Evolutionary conservation across 441 rosid genomes (phyloP), one percentile per base, ranked within the genome.

Genomic region (Hura crepitans): DNA sequence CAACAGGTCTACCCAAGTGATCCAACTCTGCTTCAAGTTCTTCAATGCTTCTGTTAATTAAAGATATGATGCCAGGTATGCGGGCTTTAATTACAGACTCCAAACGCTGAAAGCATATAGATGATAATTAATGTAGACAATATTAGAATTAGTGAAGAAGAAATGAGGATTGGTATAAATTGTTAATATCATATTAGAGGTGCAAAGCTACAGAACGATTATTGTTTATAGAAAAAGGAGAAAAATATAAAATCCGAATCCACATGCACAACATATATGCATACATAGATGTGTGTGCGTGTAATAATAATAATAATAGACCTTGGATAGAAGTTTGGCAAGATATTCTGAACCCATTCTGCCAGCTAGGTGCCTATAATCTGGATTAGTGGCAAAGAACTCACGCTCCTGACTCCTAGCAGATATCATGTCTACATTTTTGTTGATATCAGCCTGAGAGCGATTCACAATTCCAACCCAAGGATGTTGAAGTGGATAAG

Each of bases 391-490:
- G 54, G 81, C 85, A 82, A 89, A 89, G 68, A 82, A 86, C 63
- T 89, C 86, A 0, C 58, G 74, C 82, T 87, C 92, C 75, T 72
- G 84, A 54, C 67, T 67, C 66, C 91, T 81, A 56, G 93, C 91
- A 75, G 80, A 81, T 71, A 78, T 78, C 91, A 89, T 87, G 79
- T 89, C 87, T 50, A 86, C 79, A 64, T 87, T 85, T 77, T 73
- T 86, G 68, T 87, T 85, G 51, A 86, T 86, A 75, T 87, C 88
- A 82, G 91, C 92, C 79, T 89, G 96, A 35, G 96, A 89, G 25
- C 92, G 90, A 70, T 87, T 89, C 73, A 89, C 91, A 72, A 85
- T 75, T 69, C 96, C 91, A 70, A 87, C 93, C 91, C 96, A 87
- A 70, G 91, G 91, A 74, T 85, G 87, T 69, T 81, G 84, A 61